A percentile compares a stretch with the other conserved stretches of the same genome.
These are phyloP conservation scores for Wallacemonas rigidus DNA, from an alignment of 208 protist species.

Conservation along the genomic window DNA sequence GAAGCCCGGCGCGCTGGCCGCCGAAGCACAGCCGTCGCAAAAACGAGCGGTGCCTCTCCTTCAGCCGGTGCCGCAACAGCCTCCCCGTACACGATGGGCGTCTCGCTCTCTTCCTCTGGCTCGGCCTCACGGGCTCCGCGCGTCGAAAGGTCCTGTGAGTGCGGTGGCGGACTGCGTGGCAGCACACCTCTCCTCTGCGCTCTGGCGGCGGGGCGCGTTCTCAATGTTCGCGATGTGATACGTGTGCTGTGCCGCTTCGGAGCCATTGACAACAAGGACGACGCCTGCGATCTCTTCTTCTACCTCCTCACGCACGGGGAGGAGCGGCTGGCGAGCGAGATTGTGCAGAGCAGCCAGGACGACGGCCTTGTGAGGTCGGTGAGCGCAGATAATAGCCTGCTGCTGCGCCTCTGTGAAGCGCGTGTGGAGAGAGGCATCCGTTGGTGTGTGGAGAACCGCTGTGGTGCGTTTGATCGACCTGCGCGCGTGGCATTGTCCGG, in stretches of 20 bases:
- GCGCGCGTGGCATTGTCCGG: conserved; percentile 8
- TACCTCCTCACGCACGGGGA: conserved; percentile 39
- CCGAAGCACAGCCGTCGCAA: background rate
- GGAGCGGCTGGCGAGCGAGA: conserved; percentile 37
- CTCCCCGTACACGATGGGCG: background rate
- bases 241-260: conserved; percentile 51
- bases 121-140: background rate
- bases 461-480: conserved; percentile 31
- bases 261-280: conserved; percentile 26
- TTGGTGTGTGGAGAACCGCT: conserved; percentile 64
- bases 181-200: conserved; percentile 58
- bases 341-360: conserved; percentile 22
- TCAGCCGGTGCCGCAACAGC: background rate
- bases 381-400: conserved; percentile 43
- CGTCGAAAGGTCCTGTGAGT: conserved; percentile 14
- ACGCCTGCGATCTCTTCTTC: conserved; percentile 49
- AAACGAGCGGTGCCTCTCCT: background rate
- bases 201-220: conserved; percentile 16
- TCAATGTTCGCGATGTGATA: conserved; percentile 30
- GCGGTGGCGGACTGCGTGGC: conserved; percentile 36
- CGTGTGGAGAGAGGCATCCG: conserved; percentile 29
- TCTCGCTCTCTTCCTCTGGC: too few species aligned
- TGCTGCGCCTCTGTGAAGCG: conserved; percentile 46
- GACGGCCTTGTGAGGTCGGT: conserved; percentile 24
- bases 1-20: background rate